Percentiles rank a stretch among this genome's conserved stretches.
phyloP scores from a whole-genome alignment of 805 yeast genomes.

The Priceomyces haplophilus region DNA sequence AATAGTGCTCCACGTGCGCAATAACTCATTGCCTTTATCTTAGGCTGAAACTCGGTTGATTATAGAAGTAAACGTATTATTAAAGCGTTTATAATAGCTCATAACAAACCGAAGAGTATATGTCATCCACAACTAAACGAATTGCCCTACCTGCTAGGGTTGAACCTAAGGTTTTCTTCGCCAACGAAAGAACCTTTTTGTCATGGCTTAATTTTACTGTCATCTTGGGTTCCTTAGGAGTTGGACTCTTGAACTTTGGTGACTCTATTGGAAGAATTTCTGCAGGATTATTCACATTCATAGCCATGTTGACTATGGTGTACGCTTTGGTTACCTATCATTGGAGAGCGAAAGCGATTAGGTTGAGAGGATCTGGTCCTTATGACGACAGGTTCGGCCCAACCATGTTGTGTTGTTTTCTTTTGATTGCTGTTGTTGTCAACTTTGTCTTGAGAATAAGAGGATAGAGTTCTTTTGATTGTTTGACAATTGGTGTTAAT shows the following conservation, averaged over 20 bases:
- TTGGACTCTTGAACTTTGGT: slow-evolving; percentile 94
- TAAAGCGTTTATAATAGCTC: not conserved
- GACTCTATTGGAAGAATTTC: slow-evolving; percentile 88
- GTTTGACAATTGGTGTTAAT: too few relatives aligned
- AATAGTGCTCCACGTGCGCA: not conserved
- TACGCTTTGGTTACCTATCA: slow-evolving; percentile 95
- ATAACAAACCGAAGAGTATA: slow-evolving; percentile 6
- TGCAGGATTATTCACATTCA: slow-evolving; percentile 90
- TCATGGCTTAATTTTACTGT: slow-evolving; percentile 99
- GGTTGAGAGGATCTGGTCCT: slow-evolving; percentile 98
- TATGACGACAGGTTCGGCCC: slow-evolving; percentile 99
- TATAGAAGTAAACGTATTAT: not conserved
- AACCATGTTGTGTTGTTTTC: slow-evolving; percentile 91
- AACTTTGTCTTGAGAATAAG: slow-evolving; percentile 83
- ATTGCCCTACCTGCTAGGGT: slow-evolving; percentile 97
- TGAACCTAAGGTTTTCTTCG: slow-evolving; percentile 98
- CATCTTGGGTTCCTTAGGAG: slow-evolving; percentile 92
- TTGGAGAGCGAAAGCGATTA: slow-evolving; percentile 99
- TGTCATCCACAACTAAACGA: slow-evolving; percentile 58
- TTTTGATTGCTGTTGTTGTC: slow-evolving; percentile 88
- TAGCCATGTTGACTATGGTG: slow-evolving; percentile 97
- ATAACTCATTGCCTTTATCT: not conserved
- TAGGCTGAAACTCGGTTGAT: not conserved
- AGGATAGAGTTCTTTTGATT: slow-evolving; percentile 27
- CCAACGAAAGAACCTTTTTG: slow-evolving; percentile 96